A percentile compares a stretch with the other conserved stretches of the same genome.
phyloP scores from a whole-genome alignment of 2,329 filamentous ascomycete species.

The Cladosporium austrohemisphaericum region DNA sequence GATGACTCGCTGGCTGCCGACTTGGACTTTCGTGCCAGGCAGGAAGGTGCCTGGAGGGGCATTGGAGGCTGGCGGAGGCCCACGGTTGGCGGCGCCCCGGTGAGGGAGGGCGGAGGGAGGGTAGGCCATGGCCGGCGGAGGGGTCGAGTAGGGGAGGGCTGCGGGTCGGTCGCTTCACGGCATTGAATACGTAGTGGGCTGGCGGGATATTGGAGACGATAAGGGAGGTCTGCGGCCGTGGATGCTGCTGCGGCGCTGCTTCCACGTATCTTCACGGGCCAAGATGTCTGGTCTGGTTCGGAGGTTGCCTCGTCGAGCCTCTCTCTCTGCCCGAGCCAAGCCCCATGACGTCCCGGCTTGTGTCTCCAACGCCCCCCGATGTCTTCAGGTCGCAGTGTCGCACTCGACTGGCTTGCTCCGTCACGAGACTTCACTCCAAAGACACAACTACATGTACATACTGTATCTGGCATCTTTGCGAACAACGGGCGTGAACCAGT shows the following conservation, averaged over 20 bases:
- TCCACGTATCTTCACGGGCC: conserved; percentile 11
- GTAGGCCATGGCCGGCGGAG: conserved; percentile 10
- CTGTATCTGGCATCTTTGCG: no score
- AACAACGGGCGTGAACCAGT: no score
- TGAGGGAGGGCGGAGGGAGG: conserved; percentile 11
- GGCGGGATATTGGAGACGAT: background rate
- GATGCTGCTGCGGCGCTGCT: conserved; percentile 1
- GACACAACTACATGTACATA: no score
- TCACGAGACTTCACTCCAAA: background rate
- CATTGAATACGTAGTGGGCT: background rate
- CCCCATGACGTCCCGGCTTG: conserved; percentile 1
- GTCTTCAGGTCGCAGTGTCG: conserved; percentile 15
- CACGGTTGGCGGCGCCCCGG: conserved; percentile 7
- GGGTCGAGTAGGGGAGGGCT: conserved; percentile 5
- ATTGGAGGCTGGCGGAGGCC: conserved; percentile 14
- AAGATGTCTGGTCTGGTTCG: background rate
- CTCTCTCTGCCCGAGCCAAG: background rate
- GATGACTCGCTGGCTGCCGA: conserved; percentile 84
- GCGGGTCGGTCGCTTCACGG: conserved; percentile 6
- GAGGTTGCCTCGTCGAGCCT: background rate
- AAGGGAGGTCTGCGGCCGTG: background rate
- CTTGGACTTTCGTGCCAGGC: conserved; percentile 93
- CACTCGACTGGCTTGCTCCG: background rate
- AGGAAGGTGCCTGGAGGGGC: conserved; percentile 71
- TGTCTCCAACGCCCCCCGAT: background rate